phyloP scores from a whole-genome alignment of 2,329 filamentous ascomycete species.

The Neurospora sp. region DNA sequence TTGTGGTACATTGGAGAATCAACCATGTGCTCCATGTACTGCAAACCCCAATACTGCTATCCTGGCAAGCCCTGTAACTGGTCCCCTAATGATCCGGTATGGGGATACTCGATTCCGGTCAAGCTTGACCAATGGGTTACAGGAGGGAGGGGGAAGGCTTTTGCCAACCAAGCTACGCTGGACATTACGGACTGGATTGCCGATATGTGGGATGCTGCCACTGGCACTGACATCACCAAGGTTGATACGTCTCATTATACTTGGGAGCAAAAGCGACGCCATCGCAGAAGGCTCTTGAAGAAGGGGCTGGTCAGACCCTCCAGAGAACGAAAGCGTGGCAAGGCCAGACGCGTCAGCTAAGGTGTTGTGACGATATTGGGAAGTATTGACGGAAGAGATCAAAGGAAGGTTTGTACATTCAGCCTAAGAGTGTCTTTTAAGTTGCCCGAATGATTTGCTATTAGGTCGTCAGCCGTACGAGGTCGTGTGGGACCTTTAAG shows the following conservation, averaged over 20 bases:
- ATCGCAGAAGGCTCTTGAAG: constrained; percentile 41
- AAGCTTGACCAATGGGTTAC: constrained; percentile 54
- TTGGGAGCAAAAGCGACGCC: constrained; percentile 36
- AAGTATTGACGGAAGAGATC: constrained; percentile 28
- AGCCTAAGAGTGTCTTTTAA: background rate
- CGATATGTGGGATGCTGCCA: constrained; percentile 36
- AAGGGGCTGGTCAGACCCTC: constrained; percentile 28
- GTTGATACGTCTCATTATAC: constrained; percentile 34
- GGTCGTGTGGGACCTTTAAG: background rate
- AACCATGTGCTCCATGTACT: constrained; percentile 43
- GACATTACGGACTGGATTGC: constrained; percentile 37
- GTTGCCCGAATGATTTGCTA: background rate
- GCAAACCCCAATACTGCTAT: constrained; percentile 42
- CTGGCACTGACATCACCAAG: constrained; percentile 34
- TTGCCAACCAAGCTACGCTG: constrained; percentile 29
- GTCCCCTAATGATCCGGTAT: constrained; percentile 49
- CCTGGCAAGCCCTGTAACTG: constrained; percentile 38
- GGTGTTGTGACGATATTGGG: background rate
- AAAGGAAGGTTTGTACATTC: constrained; percentile 1
- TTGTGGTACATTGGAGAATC: constrained; percentile 49
- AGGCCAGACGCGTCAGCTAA: background rate
- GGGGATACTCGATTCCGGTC: constrained; percentile 50
- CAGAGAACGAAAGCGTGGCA: background rate
- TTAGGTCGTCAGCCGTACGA: background rate
- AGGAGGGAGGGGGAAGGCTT: constrained; percentile 36